Evolutionary conservation across 2,329 filamentous ascomycete genomes (phyloP).

Genomic region (Claviceps sp.): DNA sequence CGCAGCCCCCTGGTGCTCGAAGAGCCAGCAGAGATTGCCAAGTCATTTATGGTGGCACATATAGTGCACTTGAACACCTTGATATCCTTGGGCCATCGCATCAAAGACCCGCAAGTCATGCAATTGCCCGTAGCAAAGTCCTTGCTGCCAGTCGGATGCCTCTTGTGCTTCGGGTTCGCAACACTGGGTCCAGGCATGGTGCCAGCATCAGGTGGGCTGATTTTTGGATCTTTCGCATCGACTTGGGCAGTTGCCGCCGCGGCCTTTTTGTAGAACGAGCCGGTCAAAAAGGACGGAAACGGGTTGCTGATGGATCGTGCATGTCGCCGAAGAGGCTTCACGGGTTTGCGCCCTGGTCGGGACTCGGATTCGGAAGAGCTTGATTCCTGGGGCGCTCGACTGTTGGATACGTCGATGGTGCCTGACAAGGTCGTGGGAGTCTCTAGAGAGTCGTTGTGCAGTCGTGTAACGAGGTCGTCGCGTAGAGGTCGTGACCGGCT

Average conservation of each 20-base stretch:
- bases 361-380: constrained; percentile 32
- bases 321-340: constrained; percentile 13
- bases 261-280: constrained; percentile 40
- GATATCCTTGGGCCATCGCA: constrained; percentile 64
- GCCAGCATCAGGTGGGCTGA: constrained; percentile 16
- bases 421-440: constrained; percentile 17
- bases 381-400: constrained; percentile 21
- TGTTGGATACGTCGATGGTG: constrained; percentile 16
- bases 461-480: constrained; percentile 22
- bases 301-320: constrained; percentile 64
- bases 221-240: constrained; percentile 19
- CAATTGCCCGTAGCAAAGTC: constrained; percentile 61
- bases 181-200: constrained; percentile 9
- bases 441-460: constrained; percentile 22
- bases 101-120: constrained; percentile 72
- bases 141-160: constrained; percentile 26
- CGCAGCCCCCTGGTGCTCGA: background rate
- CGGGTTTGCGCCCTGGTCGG: constrained; percentile 14
- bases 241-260: constrained; percentile 22
- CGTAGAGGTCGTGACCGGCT: constrained; percentile 15
- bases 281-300: constrained; percentile 57
- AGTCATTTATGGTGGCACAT: constrained; percentile 74
- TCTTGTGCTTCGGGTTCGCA: constrained; percentile 15
- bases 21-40: constrained; percentile 24
- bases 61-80: constrained; percentile 70